These are phyloP conservation scores for Gyrodon lividus DNA, from an alignment of 768 basidiomycete genomes.

Conservation along the genomic window DNA sequence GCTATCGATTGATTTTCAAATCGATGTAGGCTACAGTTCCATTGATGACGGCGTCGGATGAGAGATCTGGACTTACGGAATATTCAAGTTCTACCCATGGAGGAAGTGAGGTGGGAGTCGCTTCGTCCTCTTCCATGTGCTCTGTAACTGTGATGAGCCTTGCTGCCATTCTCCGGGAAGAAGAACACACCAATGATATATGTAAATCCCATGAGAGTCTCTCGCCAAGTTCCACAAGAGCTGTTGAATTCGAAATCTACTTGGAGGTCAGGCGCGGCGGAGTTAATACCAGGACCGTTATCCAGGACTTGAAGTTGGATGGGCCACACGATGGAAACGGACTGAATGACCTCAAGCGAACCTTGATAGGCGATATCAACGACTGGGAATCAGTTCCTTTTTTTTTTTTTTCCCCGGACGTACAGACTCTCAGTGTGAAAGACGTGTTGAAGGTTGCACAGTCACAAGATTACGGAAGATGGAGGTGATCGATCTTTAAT, in stretches of 20 bases:
- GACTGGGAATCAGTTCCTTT: too few relatives aligned
- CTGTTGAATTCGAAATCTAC: neutral
- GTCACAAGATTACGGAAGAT: too few relatives aligned
- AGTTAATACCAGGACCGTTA: too few relatives aligned
- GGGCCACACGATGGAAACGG: too few relatives aligned
- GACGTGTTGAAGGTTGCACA: neutral
- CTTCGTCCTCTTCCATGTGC: constrained; percentile 95
- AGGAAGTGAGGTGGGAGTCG: constrained; percentile 64
- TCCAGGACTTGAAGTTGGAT: too few relatives aligned
- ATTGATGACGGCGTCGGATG: neutral
- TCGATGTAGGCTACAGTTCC: neutral
- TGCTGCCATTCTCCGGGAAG: neutral
- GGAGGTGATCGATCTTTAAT: constrained; percentile 5
- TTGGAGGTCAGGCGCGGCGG: too few relatives aligned
- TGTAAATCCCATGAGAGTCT: constrained; percentile 39
- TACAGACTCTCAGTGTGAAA: neutral
- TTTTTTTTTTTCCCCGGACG: neutral
- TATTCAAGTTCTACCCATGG: constrained; percentile 96
- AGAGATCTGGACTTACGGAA: constrained; percentile 54
- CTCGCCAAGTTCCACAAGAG: neutral
- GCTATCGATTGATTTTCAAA: constrained; percentile 43
- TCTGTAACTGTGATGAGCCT: constrained; percentile 43
- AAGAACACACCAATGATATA: constrained; percentile 57
- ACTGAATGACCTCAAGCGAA: too few relatives aligned
- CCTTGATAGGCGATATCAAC: too few relatives aligned